Evolutionary conservation across 129 eudicot species (phyloP), one percentile per base, ranked within the genome.

Genomic region (Calendula officinalis): DNA sequence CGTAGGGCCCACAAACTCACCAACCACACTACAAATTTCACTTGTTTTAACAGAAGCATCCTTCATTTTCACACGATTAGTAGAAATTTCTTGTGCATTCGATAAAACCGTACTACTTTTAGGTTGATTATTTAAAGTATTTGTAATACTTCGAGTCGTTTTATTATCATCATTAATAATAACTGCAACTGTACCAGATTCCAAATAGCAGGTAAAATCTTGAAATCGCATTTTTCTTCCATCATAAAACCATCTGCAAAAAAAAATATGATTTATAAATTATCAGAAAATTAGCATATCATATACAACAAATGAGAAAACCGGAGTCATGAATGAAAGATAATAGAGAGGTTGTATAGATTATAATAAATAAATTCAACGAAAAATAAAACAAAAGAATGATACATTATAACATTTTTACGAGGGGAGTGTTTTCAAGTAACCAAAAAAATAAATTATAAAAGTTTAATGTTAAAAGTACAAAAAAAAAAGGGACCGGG

Each of bases 201-300:
- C 30, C 30, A 22, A 22, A 22, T 73, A 88, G 80, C 91, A 74
- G 55, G 95, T 75, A 72, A 77, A 83, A 59, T 81, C 91, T 67
- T 91, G 91, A 67, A 92, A 92, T 69, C 78, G 81, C 59, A 83
- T 86, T 65, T 80, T 85, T 16, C 73, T 49, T 82, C 83, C 92
- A 78, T 92, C 98, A 63, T 82, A 92, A 55, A 92, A 83, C 98
- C 98, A 92, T 62, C 98, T 92, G 96, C 65, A 22, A 22, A 22
- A 22, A 22, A 1, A 22, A 22, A 2, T 22, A 22, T 22, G 30
- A 22, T 22, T 22, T 22, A 22, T 22, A 22, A 22, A 22, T 22
- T 22, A 22, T 22, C 1, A 43, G 41, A 13, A 41, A 48, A 49
- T 30, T 38, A 36, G 7, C 44, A 45, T 44, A 13, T 13, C 8